Percentiles rank a stretch among this genome's conserved stretches.
Conservation (phyloP, 768 basidiomycete species). For the Gymnopilus junonius region DNA sequence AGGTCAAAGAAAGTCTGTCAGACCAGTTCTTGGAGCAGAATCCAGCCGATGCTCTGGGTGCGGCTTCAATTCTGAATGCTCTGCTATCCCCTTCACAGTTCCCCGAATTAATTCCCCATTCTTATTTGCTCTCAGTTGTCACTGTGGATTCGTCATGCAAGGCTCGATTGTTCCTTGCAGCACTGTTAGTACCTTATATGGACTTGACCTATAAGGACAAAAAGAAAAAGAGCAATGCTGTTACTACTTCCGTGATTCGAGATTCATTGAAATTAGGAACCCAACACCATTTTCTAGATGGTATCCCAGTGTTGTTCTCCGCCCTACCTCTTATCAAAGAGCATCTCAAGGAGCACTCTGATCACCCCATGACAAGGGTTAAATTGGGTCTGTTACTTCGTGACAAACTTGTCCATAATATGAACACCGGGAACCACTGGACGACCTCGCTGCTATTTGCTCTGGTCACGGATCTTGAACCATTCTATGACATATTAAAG, state of each 20-base stretch:
- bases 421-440: constrained; percentile 68
- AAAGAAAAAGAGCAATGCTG: constrained; percentile 64
- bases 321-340: constrained; percentile 46
- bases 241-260: constrained; percentile 72
- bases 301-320: constrained; percentile 67
- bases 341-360: constrained; percentile 4
- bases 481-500: constrained; percentile 46
- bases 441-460: constrained; percentile 75
- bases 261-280: constrained; percentile 86
- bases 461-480: constrained; percentile 69
- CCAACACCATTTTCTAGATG: constrained; percentile 78
- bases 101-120: constrained; percentile 49
- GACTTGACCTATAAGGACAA: constrained; percentile 60
- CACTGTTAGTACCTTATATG: constrained; percentile 74
- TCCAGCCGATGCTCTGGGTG: constrained; percentile 50
- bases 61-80: constrained; percentile 60
- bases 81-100: constrained; percentile 41
- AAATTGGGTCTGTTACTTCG: constrained; percentile 69
- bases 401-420: constrained; percentile 67
- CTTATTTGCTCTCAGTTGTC: constrained; percentile 45
- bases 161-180: constrained; percentile 78
- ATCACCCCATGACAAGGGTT: constrained; percentile 12
- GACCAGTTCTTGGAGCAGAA: constrained; percentile 34
- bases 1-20: constrained; percentile 50
- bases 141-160: constrained; percentile 41